Conservation (phyloP, 2,329 filamentous ascomycete genomes). For the Endoconidiophora laricicola region DNA sequence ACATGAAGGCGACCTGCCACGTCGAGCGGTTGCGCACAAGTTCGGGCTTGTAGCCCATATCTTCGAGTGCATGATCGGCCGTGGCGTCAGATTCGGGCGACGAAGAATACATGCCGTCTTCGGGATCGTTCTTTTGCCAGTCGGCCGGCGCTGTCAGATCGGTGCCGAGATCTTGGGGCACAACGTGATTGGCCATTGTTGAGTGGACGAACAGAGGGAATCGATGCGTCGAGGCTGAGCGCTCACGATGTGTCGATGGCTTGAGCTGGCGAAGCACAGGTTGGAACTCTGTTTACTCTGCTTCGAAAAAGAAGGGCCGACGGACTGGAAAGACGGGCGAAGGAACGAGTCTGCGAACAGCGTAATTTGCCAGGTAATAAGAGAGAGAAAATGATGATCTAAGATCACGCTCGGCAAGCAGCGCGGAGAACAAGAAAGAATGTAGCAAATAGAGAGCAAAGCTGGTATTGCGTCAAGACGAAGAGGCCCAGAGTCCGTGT, state of each 20-base stretch:
- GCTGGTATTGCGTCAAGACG: too few relatives aligned
- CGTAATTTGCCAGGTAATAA: too few relatives aligned
- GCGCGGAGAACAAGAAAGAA: too few relatives aligned
- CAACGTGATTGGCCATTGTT: not conserved
- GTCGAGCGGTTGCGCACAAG: conserved; percentile 48
- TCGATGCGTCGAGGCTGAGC: not conserved
- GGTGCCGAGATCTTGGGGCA: conserved; percentile 9
- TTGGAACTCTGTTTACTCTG: not conserved
- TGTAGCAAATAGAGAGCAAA: too few relatives aligned
- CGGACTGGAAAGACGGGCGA: not conserved
- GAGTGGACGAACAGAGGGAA: not conserved
- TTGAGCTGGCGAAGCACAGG: not conserved
- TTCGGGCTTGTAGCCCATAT: conserved; percentile 51
- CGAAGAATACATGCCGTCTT: conserved; percentile 16
- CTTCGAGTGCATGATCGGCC: conserved; percentile 46
- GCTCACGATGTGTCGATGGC: too few relatives aligned
- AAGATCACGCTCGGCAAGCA: too few relatives aligned
- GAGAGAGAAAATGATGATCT: too few relatives aligned
- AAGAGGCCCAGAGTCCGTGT: too few relatives aligned
- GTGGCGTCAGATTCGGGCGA: conserved; percentile 22
- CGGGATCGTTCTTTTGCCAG: conserved; percentile 2
- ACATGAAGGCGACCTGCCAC: conserved; percentile 57
- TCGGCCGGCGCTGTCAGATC: not conserved
- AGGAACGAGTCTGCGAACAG: not conserved
- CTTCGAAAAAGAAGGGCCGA: not conserved